Percentiles rank a stretch among this genome's conserved stretches.
Evolutionary conservation across 352 stramenopile species (phyloP).

Genomic region (Pythium phragmitis): DNA sequence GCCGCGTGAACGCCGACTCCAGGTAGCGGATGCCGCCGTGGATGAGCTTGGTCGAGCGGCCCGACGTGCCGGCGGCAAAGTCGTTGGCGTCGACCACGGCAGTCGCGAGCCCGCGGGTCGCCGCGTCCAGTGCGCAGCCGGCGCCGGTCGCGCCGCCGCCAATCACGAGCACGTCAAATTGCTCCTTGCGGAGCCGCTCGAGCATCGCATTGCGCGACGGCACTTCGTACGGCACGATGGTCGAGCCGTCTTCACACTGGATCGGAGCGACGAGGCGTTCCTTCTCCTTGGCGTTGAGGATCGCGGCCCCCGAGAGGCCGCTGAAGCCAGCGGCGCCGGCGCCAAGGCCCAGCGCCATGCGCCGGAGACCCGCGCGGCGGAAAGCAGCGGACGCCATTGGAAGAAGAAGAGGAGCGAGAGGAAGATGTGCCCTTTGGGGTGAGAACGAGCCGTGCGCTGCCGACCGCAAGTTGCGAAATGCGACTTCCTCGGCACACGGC

Average conservation of each 20-base stretch:
- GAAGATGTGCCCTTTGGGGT: slow-evolving; percentile 20
- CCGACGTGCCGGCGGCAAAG: slow-evolving; percentile 92
- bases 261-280: slow-evolving; percentile 73
- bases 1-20: slow-evolving; percentile 93
- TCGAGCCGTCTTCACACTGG: slow-evolving; percentile 79
- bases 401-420: background rate
- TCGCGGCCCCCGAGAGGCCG: slow-evolving; percentile 54
- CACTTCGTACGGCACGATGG: slow-evolving; percentile 84
- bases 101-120: slow-evolving; percentile 91
- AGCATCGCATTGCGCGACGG: slow-evolving; percentile 70
- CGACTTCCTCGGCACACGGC: background rate
- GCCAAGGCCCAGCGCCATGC: slow-evolving; percentile 52
- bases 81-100: slow-evolving; percentile 92
- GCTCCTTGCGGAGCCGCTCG: slow-evolving; percentile 80
- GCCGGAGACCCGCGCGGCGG: slow-evolving; percentile 45
- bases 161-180: slow-evolving; percentile 94
- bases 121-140: slow-evolving; percentile 89
- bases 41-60: slow-evolving; percentile 95
- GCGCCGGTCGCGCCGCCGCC: slow-evolving; percentile 91
- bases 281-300: slow-evolving; percentile 77
- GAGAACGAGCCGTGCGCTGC: background rate
- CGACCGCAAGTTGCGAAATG: slow-evolving; percentile 31
- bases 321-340: slow-evolving; percentile 43
- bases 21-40: slow-evolving; percentile 95
- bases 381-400: slow-evolving; percentile 67